These are phyloP conservation scores for Fulvia fulva DNA, from an alignment of 2,329 filamentous ascomycete genomes.

Conservation along the genomic window DNA sequence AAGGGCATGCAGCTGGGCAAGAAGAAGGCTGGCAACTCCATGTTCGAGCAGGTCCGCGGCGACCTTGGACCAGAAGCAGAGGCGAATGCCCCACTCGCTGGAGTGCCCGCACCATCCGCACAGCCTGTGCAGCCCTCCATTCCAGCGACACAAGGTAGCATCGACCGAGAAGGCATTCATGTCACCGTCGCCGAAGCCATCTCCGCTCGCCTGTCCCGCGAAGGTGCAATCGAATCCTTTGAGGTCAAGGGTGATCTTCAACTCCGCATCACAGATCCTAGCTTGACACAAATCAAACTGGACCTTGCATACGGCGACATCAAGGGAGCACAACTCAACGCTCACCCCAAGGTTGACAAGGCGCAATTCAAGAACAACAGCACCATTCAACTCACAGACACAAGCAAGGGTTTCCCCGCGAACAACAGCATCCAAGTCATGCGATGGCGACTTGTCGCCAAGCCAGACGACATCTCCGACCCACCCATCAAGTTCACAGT, in stretches of 20 bases:
- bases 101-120: constrained; percentile 46
- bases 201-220: constrained; percentile 79
- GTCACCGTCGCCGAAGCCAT: constrained; percentile 87
- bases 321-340: constrained; percentile 85
- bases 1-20: constrained; percentile 99
- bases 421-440: constrained; percentile 92
- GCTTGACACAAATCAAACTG: constrained; percentile 88
- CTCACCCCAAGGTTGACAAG: constrained; percentile 95
- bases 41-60: constrained; percentile 91
- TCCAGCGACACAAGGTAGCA: constrained; percentile 56
- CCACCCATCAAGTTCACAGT: constrained; percentile 95
- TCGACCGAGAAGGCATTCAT: constrained; percentile 81
- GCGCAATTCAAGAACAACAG: constrained; percentile 77
- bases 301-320: constrained; percentile 70
- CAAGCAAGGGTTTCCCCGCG: constrained; percentile 81
- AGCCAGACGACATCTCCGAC: constrained; percentile 72
- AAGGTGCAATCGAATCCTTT: constrained; percentile 81
- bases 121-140: constrained; percentile 48
- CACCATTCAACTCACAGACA: constrained; percentile 84
- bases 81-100: constrained; percentile 64
- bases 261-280: constrained; percentile 81
- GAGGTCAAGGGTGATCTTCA: constrained; percentile 89
- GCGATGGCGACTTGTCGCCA: constrained; percentile 83
- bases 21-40: constrained; percentile 96
- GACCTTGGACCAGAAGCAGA: constrained; percentile 86